phyloP scores from a whole-genome alignment of 2,329 filamentous ascomycete species.

The Verruconis gallopava region DNA sequence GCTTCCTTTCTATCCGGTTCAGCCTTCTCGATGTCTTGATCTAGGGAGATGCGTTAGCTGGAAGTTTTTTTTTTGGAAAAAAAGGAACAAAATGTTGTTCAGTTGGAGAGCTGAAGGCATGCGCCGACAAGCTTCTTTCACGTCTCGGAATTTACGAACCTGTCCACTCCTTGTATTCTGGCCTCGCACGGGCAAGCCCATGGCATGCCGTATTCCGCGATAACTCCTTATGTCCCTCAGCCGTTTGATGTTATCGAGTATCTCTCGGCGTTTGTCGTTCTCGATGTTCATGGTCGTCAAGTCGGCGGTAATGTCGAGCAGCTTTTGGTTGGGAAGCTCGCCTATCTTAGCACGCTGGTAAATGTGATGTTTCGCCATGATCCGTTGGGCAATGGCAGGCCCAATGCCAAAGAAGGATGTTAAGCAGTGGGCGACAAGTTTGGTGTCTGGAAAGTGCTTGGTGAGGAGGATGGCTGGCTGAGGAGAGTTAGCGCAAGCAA shows the following conservation, averaged over 20 bases:
- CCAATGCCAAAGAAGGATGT: conserved; percentile 81
- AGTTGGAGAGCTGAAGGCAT: too few relatives aligned
- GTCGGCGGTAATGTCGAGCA: conserved; percentile 72
- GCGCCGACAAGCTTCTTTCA: too few relatives aligned
- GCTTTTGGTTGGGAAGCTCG: conserved; percentile 58
- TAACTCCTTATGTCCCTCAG: conserved; percentile 86
- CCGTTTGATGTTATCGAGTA: conserved; percentile 74
- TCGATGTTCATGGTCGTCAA: conserved; percentile 88
- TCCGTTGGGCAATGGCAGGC: conserved; percentile 50
- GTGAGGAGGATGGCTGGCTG: conserved; percentile 70
- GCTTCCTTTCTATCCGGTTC: not conserved
- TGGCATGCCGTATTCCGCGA: conserved; percentile 78
- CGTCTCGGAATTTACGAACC: not conserved
- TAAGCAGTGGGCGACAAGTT: conserved; percentile 73
- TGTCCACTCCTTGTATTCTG: conserved; percentile 55
- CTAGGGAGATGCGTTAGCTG: too few relatives aligned
- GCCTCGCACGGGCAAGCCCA: conserved; percentile 81
- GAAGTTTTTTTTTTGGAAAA: too few relatives aligned
- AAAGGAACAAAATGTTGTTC: too few relatives aligned
- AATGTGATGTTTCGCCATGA: conserved; percentile 83
- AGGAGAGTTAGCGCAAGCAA: conserved; percentile 11
- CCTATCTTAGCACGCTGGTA: conserved; percentile 72
- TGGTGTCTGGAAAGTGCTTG: conserved; percentile 70
- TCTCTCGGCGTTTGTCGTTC: conserved; percentile 64
- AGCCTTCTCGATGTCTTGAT: not conserved